Evolutionary conservation across 1,139 yeast species (phyloP).

Genomic region (Starmera stellimalicola): DNA sequence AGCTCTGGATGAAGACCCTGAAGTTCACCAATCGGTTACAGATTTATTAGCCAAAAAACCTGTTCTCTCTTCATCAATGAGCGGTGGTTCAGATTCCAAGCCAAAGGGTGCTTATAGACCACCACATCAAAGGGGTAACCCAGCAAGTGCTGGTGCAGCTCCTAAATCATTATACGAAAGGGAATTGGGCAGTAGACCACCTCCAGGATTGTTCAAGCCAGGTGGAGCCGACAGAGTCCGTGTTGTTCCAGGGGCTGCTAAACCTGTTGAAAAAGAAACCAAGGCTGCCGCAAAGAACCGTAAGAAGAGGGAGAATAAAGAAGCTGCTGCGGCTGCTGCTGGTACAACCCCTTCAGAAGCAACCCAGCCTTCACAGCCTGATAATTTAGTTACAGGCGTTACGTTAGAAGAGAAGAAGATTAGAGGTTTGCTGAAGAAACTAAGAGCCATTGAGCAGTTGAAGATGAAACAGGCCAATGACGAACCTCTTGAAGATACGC

Average conservation of each 20-base stretch:
- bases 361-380: slow-evolving; percentile 15
- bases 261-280: slow-evolving; percentile 24
- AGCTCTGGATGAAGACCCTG: slow-evolving; percentile 47
- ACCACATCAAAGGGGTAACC: slow-evolving; percentile 69
- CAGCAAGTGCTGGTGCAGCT: slow-evolving; percentile 29
- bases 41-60: slow-evolving; percentile 41
- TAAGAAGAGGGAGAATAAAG: slow-evolving; percentile 66
- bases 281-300: slow-evolving; percentile 68
- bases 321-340: slow-evolving; percentile 18
- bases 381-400: slow-evolving; percentile 48
- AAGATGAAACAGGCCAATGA: slow-evolving; percentile 80
- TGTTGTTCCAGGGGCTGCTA: slow-evolving; percentile 32
- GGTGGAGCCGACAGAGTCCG: slow-evolving; percentile 16
- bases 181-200: slow-evolving; percentile 30
- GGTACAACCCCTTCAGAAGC: slow-evolving; percentile 20
- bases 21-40: slow-evolving; percentile 58
- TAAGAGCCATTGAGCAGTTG: slow-evolving; percentile 86
- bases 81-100: slow-evolving; percentile 27
- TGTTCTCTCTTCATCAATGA: slow-evolving; percentile 25
- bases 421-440: slow-evolving; percentile 80
- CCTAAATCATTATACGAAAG: slow-evolving; percentile 46
- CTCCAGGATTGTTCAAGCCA: slow-evolving; percentile 6
- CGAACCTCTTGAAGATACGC: slow-evolving; percentile 87
- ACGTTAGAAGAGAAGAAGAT: slow-evolving; percentile 85
- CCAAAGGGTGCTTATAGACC: slow-evolving; percentile 90